Evolutionary conservation across 2,329 filamentous ascomycete genomes (phyloP), one percentile per base, ranked within the genome.

Genomic region (Talaromyces sp.): DNA sequence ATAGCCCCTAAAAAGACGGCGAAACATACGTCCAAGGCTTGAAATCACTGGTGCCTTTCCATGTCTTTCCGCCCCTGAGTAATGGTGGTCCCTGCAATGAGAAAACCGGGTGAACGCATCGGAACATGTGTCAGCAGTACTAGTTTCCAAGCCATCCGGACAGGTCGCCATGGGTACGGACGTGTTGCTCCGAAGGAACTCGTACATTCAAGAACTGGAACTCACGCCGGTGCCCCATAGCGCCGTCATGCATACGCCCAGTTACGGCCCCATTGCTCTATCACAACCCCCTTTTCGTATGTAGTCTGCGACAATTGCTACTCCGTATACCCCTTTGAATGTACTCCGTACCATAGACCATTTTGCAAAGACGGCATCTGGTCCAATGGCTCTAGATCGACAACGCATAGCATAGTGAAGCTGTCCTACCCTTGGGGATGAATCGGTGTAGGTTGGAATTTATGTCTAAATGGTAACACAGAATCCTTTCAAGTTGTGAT

Each of bases 91-190:
- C 14, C 44, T 48, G 24, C 37, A 27, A 27, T 4, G 9, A 27
- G 24, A 27, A 41, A 47, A 46, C 30, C 51, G 55, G 57, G 40
- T 50, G 47, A 51, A 41, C 59, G 47, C 52, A 56, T 58, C 51
- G 47, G 57, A 51, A 30, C 30, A 49, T 29, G 47, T 48, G 45
- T 33, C 22, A 49, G 29, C 17, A 37, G 19, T 47, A 51, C 36
- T 39, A 49, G 50, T 62, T 62, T 58, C 49, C 58, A 62, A 60
- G 56, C 49, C 54, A 61, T 54, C 49, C 46, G 33, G 52, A 22
- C 52, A 42, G 14, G 52, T 49, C 47, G 52, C 24, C 52, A 49
- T 50, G 37, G 54, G 47, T 56, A 51, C 33, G 39, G 33, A n/a
- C 22, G 35, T 22, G 50, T 41, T 14, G 24, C 30, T 44, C 42